These are phyloP conservation scores for Scheffersomyces ergatensis DNA, from an alignment of 805 yeast species.

Conservation along the genomic window DNA sequence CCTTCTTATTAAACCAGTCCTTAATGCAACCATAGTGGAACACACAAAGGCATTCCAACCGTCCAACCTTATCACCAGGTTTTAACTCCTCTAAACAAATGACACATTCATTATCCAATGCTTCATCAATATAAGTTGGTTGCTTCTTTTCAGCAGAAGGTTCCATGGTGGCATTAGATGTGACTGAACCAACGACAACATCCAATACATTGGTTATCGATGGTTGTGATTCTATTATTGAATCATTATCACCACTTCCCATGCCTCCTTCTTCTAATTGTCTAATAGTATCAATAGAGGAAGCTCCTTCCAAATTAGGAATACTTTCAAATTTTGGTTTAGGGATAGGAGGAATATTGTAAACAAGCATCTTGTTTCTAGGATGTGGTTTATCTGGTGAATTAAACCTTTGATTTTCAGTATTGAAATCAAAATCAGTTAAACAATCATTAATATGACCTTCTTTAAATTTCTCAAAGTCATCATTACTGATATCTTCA, in stretches of 20 bases:
- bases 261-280: not conserved
- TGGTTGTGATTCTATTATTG: not conserved
- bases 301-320: constrained; percentile 12
- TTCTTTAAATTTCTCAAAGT: constrained; percentile 47
- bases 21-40: constrained; percentile 90
- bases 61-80: constrained; percentile 86
- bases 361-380: constrained; percentile 83
- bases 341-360: constrained; percentile 52
- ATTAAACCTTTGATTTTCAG: constrained; percentile 46
- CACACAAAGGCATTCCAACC: constrained; percentile 91
- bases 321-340: constrained; percentile 34
- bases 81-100: constrained; percentile 87
- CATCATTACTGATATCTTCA: constrained; percentile 13
- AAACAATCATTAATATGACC: constrained; percentile 73
- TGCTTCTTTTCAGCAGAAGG: constrained; percentile 10
- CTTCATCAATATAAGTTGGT: constrained; percentile 9
- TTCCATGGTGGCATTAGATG: constrained; percentile 16
- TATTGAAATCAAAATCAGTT: constrained; percentile 64
- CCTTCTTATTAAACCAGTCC: constrained; percentile 86
- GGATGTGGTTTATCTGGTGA: constrained; percentile 27
- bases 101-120: constrained; percentile 74
- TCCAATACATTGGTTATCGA: not conserved
- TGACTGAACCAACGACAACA: constrained; percentile 17
- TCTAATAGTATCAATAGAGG: constrained; percentile 16
- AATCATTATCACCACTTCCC: not conserved